Base-by-base conservation (phyloP, 768 basidiomycete genomes). In the Tubosaeta sp. region DNA sequence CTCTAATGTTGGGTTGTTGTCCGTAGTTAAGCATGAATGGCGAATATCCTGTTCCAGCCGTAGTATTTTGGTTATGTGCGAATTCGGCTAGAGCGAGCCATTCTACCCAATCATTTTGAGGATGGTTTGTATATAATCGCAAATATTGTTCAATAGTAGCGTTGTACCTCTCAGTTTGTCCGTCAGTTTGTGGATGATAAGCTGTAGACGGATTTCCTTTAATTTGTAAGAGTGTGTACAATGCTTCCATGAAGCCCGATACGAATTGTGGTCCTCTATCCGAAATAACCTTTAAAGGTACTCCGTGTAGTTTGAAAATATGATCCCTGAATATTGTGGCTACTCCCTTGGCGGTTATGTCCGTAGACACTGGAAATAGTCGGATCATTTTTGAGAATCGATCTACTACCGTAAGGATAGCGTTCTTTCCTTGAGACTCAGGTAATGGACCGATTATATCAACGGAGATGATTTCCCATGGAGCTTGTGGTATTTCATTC, bases 151-250 rank as follows among this genome's bases (percentile, higher is more conserved):
- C 41, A 3, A 43, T 14, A 2, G 3, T 6, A 1, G 25, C 14
- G 13, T 43, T 43, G 6, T 14, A 16, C 3, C 27, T 9, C 5
- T 43, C 41, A 3, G 25, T 29, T 10, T 29, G 41, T 29, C 21
- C 38, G 21, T 39, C 6, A 1, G 21, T 39, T 32, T 55, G 68
- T 0, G 76, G 76, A 46, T 76, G 76, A 52, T 69, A 76, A 0
- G 74, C 74, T 0, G 76, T 77, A 2, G 68, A 71, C 0, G 69
- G 52, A 27, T 65, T 66, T 5, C 47, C 46, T 31, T 72, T 41
- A 27, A 77, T 73, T 0, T 69, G 64, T 0, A 75, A 61, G 0
- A 62, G 43, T 21, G 41, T 25, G 29, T 63, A 59, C 0, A 77
- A 46, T 0, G 64, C 63, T 16, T 29, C 27, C 54, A 66, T 72